Evolutionary conservation across 78 protist genomes (phyloP), one percentile per base, ranked within the genome.

Genomic region (Bigelowiella natans): DNA sequence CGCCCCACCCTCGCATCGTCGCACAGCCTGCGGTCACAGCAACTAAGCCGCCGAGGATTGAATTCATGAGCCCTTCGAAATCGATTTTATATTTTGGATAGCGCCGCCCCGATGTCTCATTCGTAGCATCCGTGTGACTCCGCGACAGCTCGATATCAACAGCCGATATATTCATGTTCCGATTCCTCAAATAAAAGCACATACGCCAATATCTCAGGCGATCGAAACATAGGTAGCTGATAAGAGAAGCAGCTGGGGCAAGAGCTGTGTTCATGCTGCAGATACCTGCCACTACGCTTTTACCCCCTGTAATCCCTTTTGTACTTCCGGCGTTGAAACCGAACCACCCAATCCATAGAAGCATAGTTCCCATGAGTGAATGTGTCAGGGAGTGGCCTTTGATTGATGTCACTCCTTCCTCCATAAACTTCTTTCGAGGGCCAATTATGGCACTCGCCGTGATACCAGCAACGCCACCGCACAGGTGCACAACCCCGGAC

Each of bases 401-500:
- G 86, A 86, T 31, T 11, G 86, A 1, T 0, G 88, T 0, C 38
- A 83, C 36, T 31, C 36, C 11, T 73, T 37, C 86, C 1, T 88
- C 39, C 0, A 37, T 64, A 89, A 88, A 88, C 37, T 29, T 29
- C 28, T 0, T 2, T 0, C 93, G 88, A 7, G 93, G 93, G 31
- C 93, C 93, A 26, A 92, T 83, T 37, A 88, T 0, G 36, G 2
- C 26, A 2, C 88, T 2, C 1, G 89, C 93, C 3, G 39, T 37
- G 2, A 92, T 40, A 0, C 91, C 93, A 1, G 90, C 36, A 2
- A 88, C 82, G 0, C 93, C 93, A 1, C 93, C 93, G 0, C 86
- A 38, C 18, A 38, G 7, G 88, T 92, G 93, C 63, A 92, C 93
- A 0, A 88, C 93, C 1, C 93, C 90, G 83, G 39, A 2, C 1